Percentiles rank a stretch among this genome's conserved stretches.
These are phyloP conservation scores for Dictyophora rubrovolvata DNA, from an alignment of 768 basidiomycete species.

Conservation along the genomic window DNA sequence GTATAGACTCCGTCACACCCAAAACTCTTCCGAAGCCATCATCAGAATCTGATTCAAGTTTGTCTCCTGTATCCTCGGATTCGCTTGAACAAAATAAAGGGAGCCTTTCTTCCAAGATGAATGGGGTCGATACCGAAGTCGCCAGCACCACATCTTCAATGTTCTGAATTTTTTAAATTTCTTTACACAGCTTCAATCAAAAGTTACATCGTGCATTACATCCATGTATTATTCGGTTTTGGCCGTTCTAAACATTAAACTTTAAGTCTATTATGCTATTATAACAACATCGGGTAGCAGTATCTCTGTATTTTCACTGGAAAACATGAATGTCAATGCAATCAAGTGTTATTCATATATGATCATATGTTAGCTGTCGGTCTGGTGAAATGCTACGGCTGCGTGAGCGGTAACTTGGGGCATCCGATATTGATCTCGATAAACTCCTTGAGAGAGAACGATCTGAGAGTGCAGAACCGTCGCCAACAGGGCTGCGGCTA, in stretches of 20 bases:
- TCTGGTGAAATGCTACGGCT: constrained; percentile 46
- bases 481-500: constrained; percentile 20
- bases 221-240: background rate
- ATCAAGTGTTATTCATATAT: background rate
- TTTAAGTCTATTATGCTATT: background rate
- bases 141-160: background rate
- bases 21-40: background rate
- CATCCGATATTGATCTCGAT: constrained; percentile 6
- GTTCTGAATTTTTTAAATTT: background rate
- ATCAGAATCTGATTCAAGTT: constrained; percentile 1
- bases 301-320: background rate
- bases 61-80: constrained; percentile 1
- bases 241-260: background rate
- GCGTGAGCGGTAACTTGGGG: constrained; percentile 33
- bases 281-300: background rate
- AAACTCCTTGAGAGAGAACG: constrained; percentile 15
- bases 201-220: background rate
- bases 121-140: background rate
- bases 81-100: background rate
- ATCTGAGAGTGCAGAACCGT: background rate
- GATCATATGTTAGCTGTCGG: constrained; percentile 18
- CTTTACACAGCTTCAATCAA: background rate
- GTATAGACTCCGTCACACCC: background rate
- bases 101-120: background rate
- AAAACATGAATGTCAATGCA: background rate